Base-by-base conservation (phyloP, 179 eudicot genomes). In the Patellifolia procumbens region DNA sequence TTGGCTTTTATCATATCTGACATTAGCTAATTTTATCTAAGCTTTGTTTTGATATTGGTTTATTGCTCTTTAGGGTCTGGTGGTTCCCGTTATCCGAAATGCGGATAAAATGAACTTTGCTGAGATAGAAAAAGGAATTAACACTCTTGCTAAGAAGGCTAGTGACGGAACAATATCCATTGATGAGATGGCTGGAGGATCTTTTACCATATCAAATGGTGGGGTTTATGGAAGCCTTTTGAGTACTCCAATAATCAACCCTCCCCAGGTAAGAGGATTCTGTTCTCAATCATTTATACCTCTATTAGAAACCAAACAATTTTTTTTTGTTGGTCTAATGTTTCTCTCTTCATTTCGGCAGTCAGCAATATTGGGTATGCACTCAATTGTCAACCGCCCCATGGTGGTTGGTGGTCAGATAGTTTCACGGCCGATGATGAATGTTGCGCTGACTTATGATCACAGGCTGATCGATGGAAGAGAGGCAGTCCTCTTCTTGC, bases 361-460 rank as follows among this genome's bases (percentile, higher is more conserved):
- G 99, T 96, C 99, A 28, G 99, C 99, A 53, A 96, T 96, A 69
- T 83, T 93, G 83, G 99, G 99, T 3, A 96, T 96, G 99, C 99
- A 96, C 80, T 88, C 99, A 0, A 96, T 93, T 9, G 97, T 91
- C 78, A 87, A 76, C 85, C 96, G 94, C 15, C 97, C 99, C 0
- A 93, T 96, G 99, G 99, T 93, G 28, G 96, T 96, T 73, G 99
- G 94, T 81, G 97, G 98, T 45, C 84, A 85, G 85, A 58, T 96
- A 28, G 90, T 90, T 42, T 80, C 99, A 17, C 87, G 98, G 83
- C 99, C 99, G 6, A 93, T 96, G 98, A 96, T 96, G 99, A 87
- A 93, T 83, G 85, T 93, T 72, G 99, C 99, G 51, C 83, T 96
- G 69, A 93, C 99, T 35, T 96, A 96, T 72, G 98, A 96, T 78